phyloP scores from a whole-genome alignment of 345 rosid species.

The Populus pruinosa region DNA sequence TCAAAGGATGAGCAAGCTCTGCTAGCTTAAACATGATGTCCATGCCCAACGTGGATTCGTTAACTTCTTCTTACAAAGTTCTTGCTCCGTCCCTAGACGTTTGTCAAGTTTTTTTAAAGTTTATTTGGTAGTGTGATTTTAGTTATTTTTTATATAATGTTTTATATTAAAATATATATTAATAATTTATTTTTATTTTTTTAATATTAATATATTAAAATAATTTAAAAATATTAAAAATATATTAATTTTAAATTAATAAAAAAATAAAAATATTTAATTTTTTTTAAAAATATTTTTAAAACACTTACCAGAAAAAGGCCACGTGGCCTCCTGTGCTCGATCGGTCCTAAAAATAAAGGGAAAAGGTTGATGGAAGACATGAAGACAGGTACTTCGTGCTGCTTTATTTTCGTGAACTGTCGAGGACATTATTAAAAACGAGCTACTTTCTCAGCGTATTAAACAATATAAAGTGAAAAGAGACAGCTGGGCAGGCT shows the following conservation, averaged over 20 bases:
- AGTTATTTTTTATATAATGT: too few relatives aligned
- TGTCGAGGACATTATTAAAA: not conserved
- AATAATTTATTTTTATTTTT: too few relatives aligned
- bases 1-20: not conserved
- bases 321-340: not conserved
- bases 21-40: not conserved
- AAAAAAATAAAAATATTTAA: too few relatives aligned
- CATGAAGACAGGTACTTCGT: not conserved
- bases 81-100: not conserved
- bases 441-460: not conserved
- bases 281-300: too few relatives aligned
- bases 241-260: too few relatives aligned
- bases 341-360: not conserved
- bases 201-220: too few relatives aligned
- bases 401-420: not conserved
- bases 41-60: not conserved
- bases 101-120: not conserved
- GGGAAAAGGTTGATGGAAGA: not conserved
- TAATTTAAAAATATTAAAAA: too few relatives aligned
- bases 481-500: not conserved
- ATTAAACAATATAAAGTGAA: not conserved
- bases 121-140: too few relatives aligned
- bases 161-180: too few relatives aligned
- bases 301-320: too few relatives aligned
- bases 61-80: not conserved